Conservation (phyloP, 345 rosid genomes). For the Heritiera fomes region DNA sequence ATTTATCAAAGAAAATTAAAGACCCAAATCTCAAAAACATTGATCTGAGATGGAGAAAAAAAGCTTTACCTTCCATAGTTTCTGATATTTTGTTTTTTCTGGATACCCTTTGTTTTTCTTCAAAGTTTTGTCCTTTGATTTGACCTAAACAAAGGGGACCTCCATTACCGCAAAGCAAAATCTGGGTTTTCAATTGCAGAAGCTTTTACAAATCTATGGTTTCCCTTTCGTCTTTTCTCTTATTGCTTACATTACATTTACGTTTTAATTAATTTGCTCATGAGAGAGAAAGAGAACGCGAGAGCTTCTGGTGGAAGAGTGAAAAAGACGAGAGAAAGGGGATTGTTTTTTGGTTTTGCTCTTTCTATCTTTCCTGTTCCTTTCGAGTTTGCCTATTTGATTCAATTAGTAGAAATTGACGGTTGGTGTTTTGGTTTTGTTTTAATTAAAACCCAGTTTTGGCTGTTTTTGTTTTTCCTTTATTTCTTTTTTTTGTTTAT, state of each 20-base stretch:
- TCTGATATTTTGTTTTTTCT: neutral
- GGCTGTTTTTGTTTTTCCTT: neutral
- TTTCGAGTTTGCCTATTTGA: slow-evolving; percentile 7
- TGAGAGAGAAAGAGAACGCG: neutral
- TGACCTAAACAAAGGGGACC: slow-evolving; percentile 26
- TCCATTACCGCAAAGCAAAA: slow-evolving; percentile 25
- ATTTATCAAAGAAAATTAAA: neutral
- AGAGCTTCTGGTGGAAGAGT: neutral
- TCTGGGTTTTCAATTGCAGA: slow-evolving; percentile 16
- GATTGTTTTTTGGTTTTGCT: neutral
- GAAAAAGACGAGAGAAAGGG: neutral
- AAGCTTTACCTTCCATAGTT: slow-evolving; percentile 40
- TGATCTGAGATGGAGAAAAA: slow-evolving; percentile 22
- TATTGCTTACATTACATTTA: neutral
- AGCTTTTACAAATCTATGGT: neutral
- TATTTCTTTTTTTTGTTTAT: neutral
- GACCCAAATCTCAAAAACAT: slow-evolving; percentile 8
- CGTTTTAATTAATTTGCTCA: slow-evolving; percentile 12
- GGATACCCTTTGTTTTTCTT: slow-evolving; percentile 4
- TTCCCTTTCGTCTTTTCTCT: neutral
- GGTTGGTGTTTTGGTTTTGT: slow-evolving; percentile 9
- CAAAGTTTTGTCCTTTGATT: slow-evolving; percentile 19
- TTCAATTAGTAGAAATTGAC: slow-evolving; percentile 13
- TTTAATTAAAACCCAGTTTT: slow-evolving; percentile 21
- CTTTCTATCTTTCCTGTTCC: neutral